These are phyloP conservation scores for Eucalyptus tenuipes DNA, from an alignment of 345 rosid genomes.

Conservation along the genomic window DNA sequence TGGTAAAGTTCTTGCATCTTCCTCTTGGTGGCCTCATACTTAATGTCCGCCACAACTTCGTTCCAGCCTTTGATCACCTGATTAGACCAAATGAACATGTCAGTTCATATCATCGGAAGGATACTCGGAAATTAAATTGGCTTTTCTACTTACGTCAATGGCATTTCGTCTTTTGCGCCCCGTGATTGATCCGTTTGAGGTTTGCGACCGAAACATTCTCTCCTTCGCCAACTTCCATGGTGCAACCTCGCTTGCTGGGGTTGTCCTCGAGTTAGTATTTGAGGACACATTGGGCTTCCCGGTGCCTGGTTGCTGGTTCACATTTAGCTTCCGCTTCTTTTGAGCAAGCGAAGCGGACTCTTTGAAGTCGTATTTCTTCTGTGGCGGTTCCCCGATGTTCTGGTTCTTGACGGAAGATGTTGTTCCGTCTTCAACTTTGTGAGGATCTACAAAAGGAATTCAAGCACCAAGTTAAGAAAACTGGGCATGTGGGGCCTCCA, in stretches of 20 bases:
- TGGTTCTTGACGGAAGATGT: background rate
- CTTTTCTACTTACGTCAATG: background rate
- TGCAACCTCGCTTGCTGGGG: background rate
- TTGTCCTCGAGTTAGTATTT: background rate
- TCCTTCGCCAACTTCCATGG: background rate
- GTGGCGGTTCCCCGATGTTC: background rate
- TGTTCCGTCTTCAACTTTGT: background rate
- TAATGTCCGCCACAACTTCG: background rate
- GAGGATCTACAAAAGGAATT: background rate
- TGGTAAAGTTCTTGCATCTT: background rate
- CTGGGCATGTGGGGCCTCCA: background rate
- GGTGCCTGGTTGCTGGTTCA: background rate
- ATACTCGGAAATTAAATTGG: background rate
- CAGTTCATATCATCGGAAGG: background rate
- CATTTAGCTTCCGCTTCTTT: background rate
- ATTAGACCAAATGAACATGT: background rate
- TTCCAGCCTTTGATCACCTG: background rate
- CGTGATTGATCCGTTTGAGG: background rate
- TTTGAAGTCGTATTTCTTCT: background rate
- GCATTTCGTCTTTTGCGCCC: background rate
- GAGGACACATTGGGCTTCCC: background rate
- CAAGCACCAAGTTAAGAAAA: background rate
- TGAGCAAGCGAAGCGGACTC: background rate
- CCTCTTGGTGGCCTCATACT: background rate
- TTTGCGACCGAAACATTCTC: background rate